These are phyloP conservation scores for Ormosia semicastrata DNA, from an alignment of 306 rosid species.

Conservation along the genomic window DNA sequence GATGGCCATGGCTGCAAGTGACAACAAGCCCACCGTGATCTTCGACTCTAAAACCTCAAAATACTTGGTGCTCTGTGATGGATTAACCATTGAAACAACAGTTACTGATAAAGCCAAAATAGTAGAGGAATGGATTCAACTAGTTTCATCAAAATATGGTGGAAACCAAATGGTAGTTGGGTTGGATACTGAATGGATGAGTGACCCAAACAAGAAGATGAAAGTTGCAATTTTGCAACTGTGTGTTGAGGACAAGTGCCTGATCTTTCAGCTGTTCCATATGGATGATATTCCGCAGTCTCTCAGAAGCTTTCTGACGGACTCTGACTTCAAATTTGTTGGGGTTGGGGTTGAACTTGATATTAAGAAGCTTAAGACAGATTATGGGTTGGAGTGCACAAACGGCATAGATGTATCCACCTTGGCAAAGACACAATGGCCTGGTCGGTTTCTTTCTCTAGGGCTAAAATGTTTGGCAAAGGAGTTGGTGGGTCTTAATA, in stretches of 20 bases:
- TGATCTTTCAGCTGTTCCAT: conserved; percentile 8
- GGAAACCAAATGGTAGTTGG: not conserved
- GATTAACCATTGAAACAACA: conserved; percentile 20
- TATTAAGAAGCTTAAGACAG: not conserved
- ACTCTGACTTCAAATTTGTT: not conserved
- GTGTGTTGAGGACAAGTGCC: conserved; percentile 25
- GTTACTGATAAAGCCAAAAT: not conserved
- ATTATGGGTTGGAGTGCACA: not conserved
- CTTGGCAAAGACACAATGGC: conserved; percentile 17
- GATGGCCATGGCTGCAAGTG: not conserved
- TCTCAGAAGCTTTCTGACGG: not conserved
- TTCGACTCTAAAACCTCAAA: not conserved
- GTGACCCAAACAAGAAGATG: not conserved
- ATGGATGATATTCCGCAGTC: not conserved
- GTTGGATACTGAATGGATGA: conserved; percentile 32
- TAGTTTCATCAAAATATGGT: not conserved
- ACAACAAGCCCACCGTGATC: not conserved
- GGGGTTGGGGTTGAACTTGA: conserved; percentile 27
- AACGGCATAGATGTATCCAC: not conserved
- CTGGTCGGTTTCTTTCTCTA: not conserved
- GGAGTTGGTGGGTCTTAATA: conserved; percentile 9
- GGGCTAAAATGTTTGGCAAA: conserved; percentile 32
- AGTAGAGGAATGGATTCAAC: conserved; percentile 22
- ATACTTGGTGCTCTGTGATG: not conserved
- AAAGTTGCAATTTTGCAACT: conserved; percentile 20